These are phyloP conservation scores for Zhuliangozyma parablackwelliae DNA, from an alignment of 1,139 yeast species.

Conservation along the genomic window DNA sequence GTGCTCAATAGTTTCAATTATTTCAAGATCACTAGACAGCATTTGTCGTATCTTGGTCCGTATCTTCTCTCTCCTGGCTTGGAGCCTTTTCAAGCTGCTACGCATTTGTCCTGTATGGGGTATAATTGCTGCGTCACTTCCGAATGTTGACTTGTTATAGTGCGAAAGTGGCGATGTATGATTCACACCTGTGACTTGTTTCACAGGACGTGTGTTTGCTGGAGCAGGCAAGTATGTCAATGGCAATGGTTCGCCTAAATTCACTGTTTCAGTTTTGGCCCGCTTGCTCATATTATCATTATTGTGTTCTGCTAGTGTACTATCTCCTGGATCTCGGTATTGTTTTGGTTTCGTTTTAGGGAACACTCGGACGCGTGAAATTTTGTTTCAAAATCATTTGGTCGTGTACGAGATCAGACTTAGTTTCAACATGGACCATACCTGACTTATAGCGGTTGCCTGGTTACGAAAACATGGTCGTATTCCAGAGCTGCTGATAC, in stretches of 20 bases:
- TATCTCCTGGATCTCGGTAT: no score
- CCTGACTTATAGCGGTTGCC: background rate
- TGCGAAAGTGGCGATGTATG: no score
- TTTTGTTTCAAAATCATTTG: background rate
- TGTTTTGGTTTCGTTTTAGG: no score
- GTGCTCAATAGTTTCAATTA: no score
- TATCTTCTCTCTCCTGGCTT: background rate
- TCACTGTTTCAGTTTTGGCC: constrained; percentile 7
- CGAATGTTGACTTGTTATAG: no score
- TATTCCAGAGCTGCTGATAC: no score
- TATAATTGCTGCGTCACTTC: background rate
- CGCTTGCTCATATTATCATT: constrained; percentile 7
- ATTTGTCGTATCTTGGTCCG: background rate
- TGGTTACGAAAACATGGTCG: no score
- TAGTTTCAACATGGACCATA: background rate
- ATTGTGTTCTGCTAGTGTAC: background rate
- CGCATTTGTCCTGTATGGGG: background rate
- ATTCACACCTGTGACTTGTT: no score
- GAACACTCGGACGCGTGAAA: no score
- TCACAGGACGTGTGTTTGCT: background rate
- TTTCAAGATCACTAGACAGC: no score
- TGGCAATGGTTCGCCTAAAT: constrained; percentile 36
- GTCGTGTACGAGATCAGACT: background rate
- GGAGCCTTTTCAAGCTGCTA: background rate
- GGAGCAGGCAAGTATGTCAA: constrained; percentile 22